Conservation (phyloP, 1,284 basidiomycete genomes). For the Puccinia polysora region DNA sequence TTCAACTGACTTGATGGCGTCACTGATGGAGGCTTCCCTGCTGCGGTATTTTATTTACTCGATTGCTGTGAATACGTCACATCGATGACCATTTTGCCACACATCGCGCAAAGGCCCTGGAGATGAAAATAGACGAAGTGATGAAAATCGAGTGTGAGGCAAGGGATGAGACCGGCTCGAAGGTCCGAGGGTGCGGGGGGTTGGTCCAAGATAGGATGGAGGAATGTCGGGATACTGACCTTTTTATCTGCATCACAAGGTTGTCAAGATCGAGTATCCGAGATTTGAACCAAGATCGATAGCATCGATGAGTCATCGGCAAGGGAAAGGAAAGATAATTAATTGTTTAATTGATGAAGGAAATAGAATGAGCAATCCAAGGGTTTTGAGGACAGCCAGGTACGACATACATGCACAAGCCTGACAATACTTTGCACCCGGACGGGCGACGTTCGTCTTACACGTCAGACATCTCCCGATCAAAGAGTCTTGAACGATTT, state of each 20-base stretch:
- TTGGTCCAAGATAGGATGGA: neutral
- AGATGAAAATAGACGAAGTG: neutral
- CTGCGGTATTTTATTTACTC: constrained; percentile 20
- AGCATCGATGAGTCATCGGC: no score
- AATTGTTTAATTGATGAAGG: no score
- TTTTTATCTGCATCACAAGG: constrained; percentile 25
- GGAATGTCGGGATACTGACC: constrained; percentile 16
- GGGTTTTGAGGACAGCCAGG: neutral
- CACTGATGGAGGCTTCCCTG: no score
- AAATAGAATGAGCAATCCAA: neutral
- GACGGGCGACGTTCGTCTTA: constrained; percentile 33
- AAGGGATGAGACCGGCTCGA: neutral
- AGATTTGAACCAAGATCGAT: no score
- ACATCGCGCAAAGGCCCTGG: constrained; percentile 42
- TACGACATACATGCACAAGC: constrained; percentile 29
- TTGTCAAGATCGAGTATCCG: no score
- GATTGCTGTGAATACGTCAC: constrained; percentile 39
- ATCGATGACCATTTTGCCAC: constrained; percentile 40
- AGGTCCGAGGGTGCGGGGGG: neutral
- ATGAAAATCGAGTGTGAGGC: neutral
- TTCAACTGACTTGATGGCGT: no score
- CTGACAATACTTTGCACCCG: constrained; percentile 41
- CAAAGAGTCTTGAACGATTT: constrained; percentile 5
- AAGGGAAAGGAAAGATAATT: no score
- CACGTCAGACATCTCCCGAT: constrained; percentile 43